phyloP scores from a whole-genome alignment of 352 stramenopile species.

The Globisporangium yorkense region DNA sequence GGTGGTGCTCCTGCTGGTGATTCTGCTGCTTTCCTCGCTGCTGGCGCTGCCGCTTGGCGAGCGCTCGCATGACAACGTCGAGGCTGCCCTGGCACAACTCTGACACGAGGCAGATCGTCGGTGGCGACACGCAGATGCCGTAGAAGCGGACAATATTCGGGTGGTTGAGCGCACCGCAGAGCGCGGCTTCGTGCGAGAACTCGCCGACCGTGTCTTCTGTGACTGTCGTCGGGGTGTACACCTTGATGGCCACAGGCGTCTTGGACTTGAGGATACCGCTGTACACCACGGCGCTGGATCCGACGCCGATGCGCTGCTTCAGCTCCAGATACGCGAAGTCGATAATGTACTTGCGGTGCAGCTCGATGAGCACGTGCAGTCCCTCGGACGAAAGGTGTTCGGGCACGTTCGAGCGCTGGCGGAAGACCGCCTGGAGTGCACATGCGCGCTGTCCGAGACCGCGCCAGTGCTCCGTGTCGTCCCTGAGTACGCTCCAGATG shows the following conservation, averaged over 20 bases:
- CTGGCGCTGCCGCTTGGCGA: not conserved
- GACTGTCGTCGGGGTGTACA: slow-evolving; percentile 26
- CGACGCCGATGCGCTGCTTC: slow-evolving; percentile 37
- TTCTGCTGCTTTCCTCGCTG: not conserved
- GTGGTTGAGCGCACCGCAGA: slow-evolving; percentile 25
- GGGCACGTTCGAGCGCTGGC: slow-evolving; percentile 1
- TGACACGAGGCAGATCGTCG: slow-evolving; percentile 61
- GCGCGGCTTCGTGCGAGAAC: slow-evolving; percentile 10
- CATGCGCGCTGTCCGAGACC: slow-evolving; percentile 14
- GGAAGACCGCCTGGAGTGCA: slow-evolving; percentile 5
- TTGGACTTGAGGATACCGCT: slow-evolving; percentile 36
- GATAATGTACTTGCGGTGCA: slow-evolving; percentile 66
- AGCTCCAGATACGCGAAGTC: slow-evolving; percentile 58
- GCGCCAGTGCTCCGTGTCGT: slow-evolving; percentile 69
- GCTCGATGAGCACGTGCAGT: slow-evolving; percentile 57
- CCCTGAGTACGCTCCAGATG: slow-evolving; percentile 66
- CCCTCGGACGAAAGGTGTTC: slow-evolving; percentile 34
- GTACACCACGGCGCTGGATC: slow-evolving; percentile 43
- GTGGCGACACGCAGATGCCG: slow-evolving; percentile 67
- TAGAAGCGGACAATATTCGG: slow-evolving; percentile 48
- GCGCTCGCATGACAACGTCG: slow-evolving; percentile 24
- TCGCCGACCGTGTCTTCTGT: slow-evolving; percentile 10
- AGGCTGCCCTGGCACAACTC: slow-evolving; percentile 72
- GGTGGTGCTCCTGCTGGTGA: slow-evolving; percentile 2
- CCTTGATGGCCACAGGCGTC: slow-evolving; percentile 32